Percentiles rank a stretch among this genome's conserved stretches.
Evolutionary conservation across 768 basidiomycete genomes (phyloP).

Genomic region (Dacryopinax spathularia): DNA sequence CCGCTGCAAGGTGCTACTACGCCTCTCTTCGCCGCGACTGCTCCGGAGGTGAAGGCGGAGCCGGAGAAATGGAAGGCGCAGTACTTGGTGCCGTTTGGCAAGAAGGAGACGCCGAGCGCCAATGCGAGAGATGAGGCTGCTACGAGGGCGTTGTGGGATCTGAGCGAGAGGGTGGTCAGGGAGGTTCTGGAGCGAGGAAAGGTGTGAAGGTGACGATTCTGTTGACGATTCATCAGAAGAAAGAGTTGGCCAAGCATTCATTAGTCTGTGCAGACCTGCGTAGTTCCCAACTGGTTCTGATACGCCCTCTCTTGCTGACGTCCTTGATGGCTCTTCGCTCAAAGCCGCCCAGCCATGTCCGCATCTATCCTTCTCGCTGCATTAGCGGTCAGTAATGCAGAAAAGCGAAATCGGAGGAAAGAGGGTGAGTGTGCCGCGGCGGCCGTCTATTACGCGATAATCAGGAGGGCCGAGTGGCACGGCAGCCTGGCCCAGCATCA

Average conservation of each 20-base stretch:
- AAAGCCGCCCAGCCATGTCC: too few species aligned
- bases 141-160: constrained; percentile 16
- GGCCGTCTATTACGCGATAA: neutral
- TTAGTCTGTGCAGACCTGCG: neutral
- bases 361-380: too few species aligned
- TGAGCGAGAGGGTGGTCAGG: constrained; percentile 12
- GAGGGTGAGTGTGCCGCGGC: neutral
- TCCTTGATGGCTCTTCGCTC: too few species aligned
- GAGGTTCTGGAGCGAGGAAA: neutral
- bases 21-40: constrained; percentile 16
- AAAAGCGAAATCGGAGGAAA: too few species aligned
- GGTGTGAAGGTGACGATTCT: neutral
- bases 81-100: constrained; percentile 12
- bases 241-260: neutral
- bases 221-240: too few species aligned
- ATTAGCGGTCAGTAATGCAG: too few species aligned
- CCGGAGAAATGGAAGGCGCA: constrained; percentile 8
- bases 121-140: constrained; percentile 5
- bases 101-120: constrained; percentile 1
- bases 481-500: too few species aligned
- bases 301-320: too few species aligned
- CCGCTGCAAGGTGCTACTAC: constrained; percentile 12
- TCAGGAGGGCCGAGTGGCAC: neutral
- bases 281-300: too few species aligned
- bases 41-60: constrained; percentile 11